Conservation (phyloP, 2,329 filamentous ascomycete species). For the Colletotrichum echinochloae region DNA sequence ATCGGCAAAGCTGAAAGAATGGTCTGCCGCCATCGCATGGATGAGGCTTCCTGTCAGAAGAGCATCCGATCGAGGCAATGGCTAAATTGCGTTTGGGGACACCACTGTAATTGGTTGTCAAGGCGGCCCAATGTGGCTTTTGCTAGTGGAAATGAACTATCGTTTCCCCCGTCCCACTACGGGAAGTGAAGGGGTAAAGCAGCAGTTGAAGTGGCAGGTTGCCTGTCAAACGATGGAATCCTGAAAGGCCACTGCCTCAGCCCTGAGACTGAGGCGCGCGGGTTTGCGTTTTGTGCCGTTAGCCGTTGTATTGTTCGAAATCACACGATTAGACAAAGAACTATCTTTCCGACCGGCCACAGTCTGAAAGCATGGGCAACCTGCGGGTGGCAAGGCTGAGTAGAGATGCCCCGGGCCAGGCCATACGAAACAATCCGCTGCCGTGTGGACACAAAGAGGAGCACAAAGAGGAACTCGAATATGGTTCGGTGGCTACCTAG, state of each 20-base stretch:
- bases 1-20: neutral
- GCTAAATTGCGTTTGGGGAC: conserved; percentile 14
- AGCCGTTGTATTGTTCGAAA: neutral
- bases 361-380: neutral
- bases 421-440: neutral
- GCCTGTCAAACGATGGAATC: neutral
- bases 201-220: neutral
- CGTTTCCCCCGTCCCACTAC: conserved; percentile 9
- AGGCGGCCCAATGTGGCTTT: conserved; percentile 36
- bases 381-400: neutral
- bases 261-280: neutral
- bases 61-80: neutral
- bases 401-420: neutral
- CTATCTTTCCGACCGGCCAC: neutral
- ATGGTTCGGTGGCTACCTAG: neutral
- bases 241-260: neutral
- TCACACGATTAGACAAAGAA: neutral
- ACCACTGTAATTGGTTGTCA: conserved; percentile 9
- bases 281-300: neutral
- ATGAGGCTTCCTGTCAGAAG: conserved; percentile 11
- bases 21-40: neutral
- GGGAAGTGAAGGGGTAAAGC: neutral
- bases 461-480: neutral
- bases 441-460: neutral
- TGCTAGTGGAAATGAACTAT: conserved; percentile 35